Percentiles rank a stretch among this genome's conserved stretches.
Conservation (phyloP, 2,329 filamentous ascomycete genomes). For the Cytospora piceae region DNA sequence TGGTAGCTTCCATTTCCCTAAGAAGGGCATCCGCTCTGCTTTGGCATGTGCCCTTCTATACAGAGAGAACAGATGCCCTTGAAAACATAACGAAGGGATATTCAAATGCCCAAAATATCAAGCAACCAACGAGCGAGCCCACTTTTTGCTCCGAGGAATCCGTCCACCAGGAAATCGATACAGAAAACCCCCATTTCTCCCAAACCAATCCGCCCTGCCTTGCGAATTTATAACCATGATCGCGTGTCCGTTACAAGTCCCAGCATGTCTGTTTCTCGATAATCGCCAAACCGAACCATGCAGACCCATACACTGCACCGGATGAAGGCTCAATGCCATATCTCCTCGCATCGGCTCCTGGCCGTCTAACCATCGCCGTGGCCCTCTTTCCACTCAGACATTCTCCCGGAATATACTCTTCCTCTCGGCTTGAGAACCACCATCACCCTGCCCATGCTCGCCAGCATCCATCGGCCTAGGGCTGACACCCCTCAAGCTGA, state of each 20-base stretch:
- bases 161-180: conserved; percentile 7
- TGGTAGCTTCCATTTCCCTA: neutral
- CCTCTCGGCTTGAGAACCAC: conserved; percentile 55
- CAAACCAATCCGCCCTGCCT: neutral
- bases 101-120: conserved; percentile 9
- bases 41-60: neutral
- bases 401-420: conserved; percentile 73
- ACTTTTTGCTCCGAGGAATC: conserved; percentile 11
- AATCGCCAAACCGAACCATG: neutral
- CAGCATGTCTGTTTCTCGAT: neutral
- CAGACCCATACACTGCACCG: neutral
- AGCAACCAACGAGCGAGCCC: conserved; percentile 17
- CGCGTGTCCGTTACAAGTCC: conserved; percentile 8
- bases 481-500: conserved; percentile 71
- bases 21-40: neutral
- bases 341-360: neutral
- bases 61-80: conserved; percentile 4
- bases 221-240: conserved; percentile 14
- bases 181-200: conserved; percentile 1
- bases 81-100: conserved; percentile 14
- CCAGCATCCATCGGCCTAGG: conserved; percentile 69
- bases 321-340: neutral
- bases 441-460: conserved; percentile 39
- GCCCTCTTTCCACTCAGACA: conserved; percentile 48
- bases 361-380: neutral